These are phyloP conservation scores for Aspergillus ustus DNA, from an alignment of 2,329 filamentous ascomycete genomes.

Conservation along the genomic window DNA sequence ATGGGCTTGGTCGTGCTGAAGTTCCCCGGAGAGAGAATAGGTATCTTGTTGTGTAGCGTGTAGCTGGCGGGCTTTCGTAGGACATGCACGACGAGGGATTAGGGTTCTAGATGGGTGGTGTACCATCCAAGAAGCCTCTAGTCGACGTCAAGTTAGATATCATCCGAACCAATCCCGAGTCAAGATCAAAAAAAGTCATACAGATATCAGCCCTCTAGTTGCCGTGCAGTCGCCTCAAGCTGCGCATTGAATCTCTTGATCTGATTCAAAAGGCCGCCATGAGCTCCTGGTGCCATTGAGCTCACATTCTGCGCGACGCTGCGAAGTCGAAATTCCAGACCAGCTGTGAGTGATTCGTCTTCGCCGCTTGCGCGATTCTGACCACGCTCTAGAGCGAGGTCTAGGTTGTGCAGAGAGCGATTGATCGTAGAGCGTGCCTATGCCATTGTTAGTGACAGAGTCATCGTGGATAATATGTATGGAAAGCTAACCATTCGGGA, in stretches of 20 bases:
- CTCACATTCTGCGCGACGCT: conserved; percentile 48
- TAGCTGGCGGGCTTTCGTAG: too few species aligned
- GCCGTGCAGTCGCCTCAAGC: conserved; percentile 42
- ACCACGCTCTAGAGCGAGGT: conserved; percentile 46
- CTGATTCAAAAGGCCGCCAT: conserved; percentile 48
- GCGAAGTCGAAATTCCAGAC: conserved; percentile 50
- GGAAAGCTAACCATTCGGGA: conserved; percentile 37
- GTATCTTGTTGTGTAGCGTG: too few species aligned
- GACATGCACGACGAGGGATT: too few species aligned
- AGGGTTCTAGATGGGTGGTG: not conserved
- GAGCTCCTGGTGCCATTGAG: conserved; percentile 40
- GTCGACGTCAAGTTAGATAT: not conserved
- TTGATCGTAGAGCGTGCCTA: conserved; percentile 47
- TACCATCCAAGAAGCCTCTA: not conserved
- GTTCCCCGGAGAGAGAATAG: too few species aligned
- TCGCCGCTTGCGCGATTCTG: conserved; percentile 29
- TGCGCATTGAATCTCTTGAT: conserved; percentile 49
- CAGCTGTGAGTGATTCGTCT: conserved; percentile 32
- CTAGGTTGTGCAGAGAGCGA: conserved; percentile 48
- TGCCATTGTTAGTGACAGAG: not conserved
- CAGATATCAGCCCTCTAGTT: conserved; percentile 29
- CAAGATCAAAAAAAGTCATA: not conserved
- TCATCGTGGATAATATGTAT: not conserved
- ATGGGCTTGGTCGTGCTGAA: too few species aligned
- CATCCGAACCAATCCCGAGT: not conserved